Base-by-base conservation (phyloP, 148 eudicot species). In the Rhododendron kiyosumense region DNA sequence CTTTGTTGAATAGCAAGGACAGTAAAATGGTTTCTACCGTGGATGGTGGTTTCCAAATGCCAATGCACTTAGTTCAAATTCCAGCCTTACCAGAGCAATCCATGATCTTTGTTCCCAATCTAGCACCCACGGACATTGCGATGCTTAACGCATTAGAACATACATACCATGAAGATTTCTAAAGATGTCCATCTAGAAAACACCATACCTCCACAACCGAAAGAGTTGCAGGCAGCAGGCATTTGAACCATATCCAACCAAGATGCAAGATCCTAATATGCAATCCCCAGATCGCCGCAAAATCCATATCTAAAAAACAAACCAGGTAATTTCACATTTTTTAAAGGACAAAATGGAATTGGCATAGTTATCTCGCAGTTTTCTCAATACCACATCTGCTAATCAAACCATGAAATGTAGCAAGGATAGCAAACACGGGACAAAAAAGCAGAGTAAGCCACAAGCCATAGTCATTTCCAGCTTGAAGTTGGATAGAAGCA, bases 61-160 rank as follows among this genome's bases (percentile, higher is more conserved):
- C 88, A 88, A 85, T 85, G 93, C 95, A 90, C 67, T 84, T 87
- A 91, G 92, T 28, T 91, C 93, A 82, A 89, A 91, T 54, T 90
- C 94, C 98, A 91, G 97, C 97, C 91, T 91, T 92, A 91, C 89
- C 89, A 92, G 86, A 81, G 89, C 88, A 92, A 91, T 93, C 97
- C 98, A 94, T 90, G 91, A 93, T 91, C 94, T 89, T 90, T 86
- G 89, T 88, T 86, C 92, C 90, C 88, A 87, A 88, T 93, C 94
- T 94, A 94, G 95, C 94, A 93, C 91, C 92, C 94, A 91, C 91
- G 90, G 95, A 94, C 92, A 92, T 85, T 86, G 84, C 30, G 89
- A 92, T 89, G 61, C 95, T 91, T 86, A 88, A 88, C 87, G 84
- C 65, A 92, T 90, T 90, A 93, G 90, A 92, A 86, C 82, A 90